Conservation (phyloP, 805 yeast genomes). For the Candida sphagnicola region DNA sequence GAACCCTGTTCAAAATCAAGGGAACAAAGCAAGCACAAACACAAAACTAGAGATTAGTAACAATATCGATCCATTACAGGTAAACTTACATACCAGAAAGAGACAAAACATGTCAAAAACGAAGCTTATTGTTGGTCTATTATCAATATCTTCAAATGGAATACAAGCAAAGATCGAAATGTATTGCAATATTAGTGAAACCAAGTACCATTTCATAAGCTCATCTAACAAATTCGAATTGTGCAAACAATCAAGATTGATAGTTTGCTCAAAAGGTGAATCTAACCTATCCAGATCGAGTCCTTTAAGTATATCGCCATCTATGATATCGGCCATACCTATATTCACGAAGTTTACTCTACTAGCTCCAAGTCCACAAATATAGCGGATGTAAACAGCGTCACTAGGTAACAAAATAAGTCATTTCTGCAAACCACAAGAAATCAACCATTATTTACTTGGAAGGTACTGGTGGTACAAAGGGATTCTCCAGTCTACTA, state of each 20-base stretch:
- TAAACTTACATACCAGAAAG: slow-evolving; percentile 21
- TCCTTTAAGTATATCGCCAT: neutral
- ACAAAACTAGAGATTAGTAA: slow-evolving; percentile 2
- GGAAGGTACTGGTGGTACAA: slow-evolving; percentile 16
- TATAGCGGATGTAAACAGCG: no score
- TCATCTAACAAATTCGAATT: no score
- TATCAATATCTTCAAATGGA: slow-evolving; percentile 31
- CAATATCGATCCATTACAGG: no score
- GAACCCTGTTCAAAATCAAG: no score
- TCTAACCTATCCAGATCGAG: neutral
- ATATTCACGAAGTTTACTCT: no score
- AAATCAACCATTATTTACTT: no score
- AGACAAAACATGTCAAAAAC: slow-evolving; percentile 17
- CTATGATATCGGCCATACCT: neutral
- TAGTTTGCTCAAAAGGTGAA: no score
- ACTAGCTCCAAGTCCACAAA: no score
- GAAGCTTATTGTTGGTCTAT: slow-evolving; percentile 25
- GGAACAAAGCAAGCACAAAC: neutral
- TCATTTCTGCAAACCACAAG: no score
- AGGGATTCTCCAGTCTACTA: slow-evolving; percentile 13
- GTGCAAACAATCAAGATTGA: no score
- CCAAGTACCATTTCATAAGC: no score
- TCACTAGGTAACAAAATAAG: no score
- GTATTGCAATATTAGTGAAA: slow-evolving; percentile 24
- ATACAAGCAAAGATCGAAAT: slow-evolving; percentile 23